Evolutionary conservation across 352 stramenopile genomes (phyloP).

Genomic region (Pythium chondricola): DNA sequence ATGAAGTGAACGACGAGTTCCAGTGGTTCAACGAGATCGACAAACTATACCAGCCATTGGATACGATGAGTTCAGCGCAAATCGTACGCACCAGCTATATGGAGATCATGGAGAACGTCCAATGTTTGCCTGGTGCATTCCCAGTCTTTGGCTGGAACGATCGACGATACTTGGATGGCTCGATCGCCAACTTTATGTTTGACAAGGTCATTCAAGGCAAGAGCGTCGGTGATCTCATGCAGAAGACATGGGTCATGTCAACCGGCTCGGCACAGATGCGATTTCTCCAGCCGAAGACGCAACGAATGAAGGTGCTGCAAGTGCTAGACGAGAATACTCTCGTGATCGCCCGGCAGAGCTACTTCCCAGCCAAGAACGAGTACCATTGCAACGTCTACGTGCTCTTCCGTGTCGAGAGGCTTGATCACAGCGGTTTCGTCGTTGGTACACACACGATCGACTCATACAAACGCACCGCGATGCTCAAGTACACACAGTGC

Average conservation of each 20-base stretch:
- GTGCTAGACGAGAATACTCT: slow-evolving; percentile 12
- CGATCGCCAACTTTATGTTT: slow-evolving; percentile 33
- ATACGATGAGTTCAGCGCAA: background rate
- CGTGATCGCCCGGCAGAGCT: slow-evolving; percentile 7
- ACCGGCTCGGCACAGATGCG: slow-evolving; percentile 18
- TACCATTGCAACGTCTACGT: slow-evolving; percentile 11
- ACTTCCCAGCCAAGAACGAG: slow-evolving; percentile 11
- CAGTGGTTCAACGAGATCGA: slow-evolving; percentile 4
- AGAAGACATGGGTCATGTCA: slow-evolving; percentile 26
- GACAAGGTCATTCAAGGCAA: slow-evolving; percentile 30
- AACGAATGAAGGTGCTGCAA: slow-evolving; percentile 28
- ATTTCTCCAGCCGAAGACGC: slow-evolving; percentile 24
- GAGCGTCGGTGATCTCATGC: slow-evolving; percentile 13
- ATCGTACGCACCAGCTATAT: slow-evolving; percentile 6
- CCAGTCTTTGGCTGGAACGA: slow-evolving; percentile 31
- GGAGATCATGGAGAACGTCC: slow-evolving; percentile 9
- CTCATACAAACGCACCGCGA: background rate
- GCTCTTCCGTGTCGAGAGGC: slow-evolving; percentile 8
- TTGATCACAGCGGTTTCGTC: slow-evolving; percentile 4
- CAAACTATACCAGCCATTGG: background rate
- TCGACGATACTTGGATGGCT: slow-evolving; percentile 25
- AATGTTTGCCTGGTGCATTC: slow-evolving; percentile 10
- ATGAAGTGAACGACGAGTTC: no score
- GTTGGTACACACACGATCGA: slow-evolving; percentile 7
- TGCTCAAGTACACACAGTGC: background rate